Evolutionary conservation across 305 asterid species (phyloP), one percentile per base, ranked within the genome.

Genomic region (Lippia alba): DNA sequence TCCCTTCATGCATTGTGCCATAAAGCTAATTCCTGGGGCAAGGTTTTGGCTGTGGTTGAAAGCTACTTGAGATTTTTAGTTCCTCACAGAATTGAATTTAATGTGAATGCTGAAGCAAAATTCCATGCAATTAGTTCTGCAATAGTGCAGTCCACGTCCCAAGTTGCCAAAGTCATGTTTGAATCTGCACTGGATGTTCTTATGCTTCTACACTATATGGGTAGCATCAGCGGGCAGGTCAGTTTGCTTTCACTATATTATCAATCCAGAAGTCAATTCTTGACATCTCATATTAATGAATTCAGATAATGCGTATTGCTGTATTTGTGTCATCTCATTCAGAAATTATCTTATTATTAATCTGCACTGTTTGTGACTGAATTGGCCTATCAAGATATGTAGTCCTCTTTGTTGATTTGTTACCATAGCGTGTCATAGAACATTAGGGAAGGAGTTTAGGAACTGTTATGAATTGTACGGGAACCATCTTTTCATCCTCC

Each of bases 161-260:
- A 94, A 83, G 79, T 94, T 76, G 90, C 99, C 76, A 89, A 81
- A 84, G 87, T 86, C 84, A 86, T 90, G 94, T 85, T 92, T 81
- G 96, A 94, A 77, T 89, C 97, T 71, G 88, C 81, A 63, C 75
- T 94, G 74, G 97, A 88, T 73, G 82, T 94, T 74, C 92, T 90
- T 62, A 74, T 88, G 91, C 89, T 94, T 80, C 90, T 94, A 69
- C 84, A 84, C 88, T 94, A 92, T 78, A 82, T 94, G 94, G 81
- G 83, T 72, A 83, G 82, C 87, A 86, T 86, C 80, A 84, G 98
- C 74, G 97, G 97, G 63, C 97, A 92, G 99, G 99, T 92, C 50
- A 76, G 92, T 85, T 76, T 75, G 51, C 57, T 74, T 56, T 70
- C 51, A 20, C 71, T 67, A 33, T 49, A 32, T 69, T 40, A 67